Evolutionary conservation across 768 basidiomycete species (phyloP).

Genomic region (Mycena filopes): DNA sequence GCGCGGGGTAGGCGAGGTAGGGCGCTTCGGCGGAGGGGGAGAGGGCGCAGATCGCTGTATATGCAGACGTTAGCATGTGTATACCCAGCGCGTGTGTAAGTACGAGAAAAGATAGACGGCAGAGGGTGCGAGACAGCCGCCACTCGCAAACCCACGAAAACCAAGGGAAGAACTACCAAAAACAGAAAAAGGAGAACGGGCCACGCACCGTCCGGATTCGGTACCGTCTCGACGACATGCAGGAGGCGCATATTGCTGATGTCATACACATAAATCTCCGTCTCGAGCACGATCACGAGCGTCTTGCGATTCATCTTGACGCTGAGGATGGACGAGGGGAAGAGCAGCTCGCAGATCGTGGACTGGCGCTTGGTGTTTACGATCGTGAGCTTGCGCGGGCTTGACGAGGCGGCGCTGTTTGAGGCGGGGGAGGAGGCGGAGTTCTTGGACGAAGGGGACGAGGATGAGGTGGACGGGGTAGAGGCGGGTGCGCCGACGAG

Average conservation of each 20-base stretch:
- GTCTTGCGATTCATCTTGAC: conserved; percentile 98
- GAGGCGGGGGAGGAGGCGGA: no score
- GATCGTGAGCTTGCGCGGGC: conserved; percentile 92
- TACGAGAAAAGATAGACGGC: no score
- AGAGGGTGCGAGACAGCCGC: no score
- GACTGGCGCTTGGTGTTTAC: conserved; percentile 99
- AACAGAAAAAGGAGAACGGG: not conserved
- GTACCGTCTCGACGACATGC: conserved; percentile 96
- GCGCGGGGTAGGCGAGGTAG: conserved; percentile 96
- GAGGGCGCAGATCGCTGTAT: conserved; percentile 96
- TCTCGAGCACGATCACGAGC: conserved; percentile 93
- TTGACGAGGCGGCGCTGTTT: no score
- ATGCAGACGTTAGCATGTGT: no score
- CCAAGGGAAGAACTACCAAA: no score
- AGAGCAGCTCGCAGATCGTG: conserved; percentile 98
- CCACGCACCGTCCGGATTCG: conserved; percentile 92
- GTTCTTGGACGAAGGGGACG: no score
- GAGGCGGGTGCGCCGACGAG: conserved; percentile 96
- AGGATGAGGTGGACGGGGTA: conserved; percentile 81
- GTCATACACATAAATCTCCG: conserved; percentile 99
- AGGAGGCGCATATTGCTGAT: conserved; percentile 98
- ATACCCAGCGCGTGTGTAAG: no score
- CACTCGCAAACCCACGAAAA: no score
- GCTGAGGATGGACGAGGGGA: conserved; percentile 95
- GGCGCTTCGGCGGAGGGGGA: conserved; percentile 94